A percentile compares a stretch with the other conserved stretches of the same genome.
Conservation (phyloP, 1,139 yeast species). For the Suhomyces anneliseae region DNA sequence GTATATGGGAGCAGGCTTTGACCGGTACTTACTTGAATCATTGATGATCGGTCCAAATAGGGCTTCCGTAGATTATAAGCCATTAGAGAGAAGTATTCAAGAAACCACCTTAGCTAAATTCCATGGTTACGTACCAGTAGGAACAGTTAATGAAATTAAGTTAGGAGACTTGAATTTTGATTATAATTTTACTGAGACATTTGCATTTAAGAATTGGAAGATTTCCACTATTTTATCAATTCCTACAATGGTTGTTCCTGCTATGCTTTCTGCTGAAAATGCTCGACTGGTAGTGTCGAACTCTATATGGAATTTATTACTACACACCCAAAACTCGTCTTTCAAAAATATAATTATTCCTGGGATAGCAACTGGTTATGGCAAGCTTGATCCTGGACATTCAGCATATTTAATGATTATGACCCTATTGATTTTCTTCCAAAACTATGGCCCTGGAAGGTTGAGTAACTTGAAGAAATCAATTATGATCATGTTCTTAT, state of each 20-base stretch:
- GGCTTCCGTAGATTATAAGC: slow-evolving; percentile 8
- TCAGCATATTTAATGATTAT: slow-evolving; percentile 24
- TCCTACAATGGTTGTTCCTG: slow-evolving; percentile 19
- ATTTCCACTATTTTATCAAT: slow-evolving; percentile 4
- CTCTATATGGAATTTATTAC: slow-evolving; percentile 24
- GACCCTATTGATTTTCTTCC: slow-evolving; percentile 19
- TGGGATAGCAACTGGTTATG: slow-evolving; percentile 32
- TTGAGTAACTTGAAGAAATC: slow-evolving; percentile 16
- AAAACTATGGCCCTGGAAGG: slow-evolving; percentile 4
- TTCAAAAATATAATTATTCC: slow-evolving; percentile 24
- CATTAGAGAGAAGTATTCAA: slow-evolving; percentile 19
- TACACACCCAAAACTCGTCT: slow-evolving; percentile 1
- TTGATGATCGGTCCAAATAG: slow-evolving; percentile 8
- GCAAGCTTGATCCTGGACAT: slow-evolving; percentile 18
- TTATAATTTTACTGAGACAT: slow-evolving; percentile 6
- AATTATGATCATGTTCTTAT: slow-evolving; percentile 19
- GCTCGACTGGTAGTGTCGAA: slow-evolving; percentile 14
- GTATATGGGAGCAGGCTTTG: slow-evolving; percentile 33
- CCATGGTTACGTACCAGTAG: slow-evolving; percentile 23
- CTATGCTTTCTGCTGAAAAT: slow-evolving; percentile 3
- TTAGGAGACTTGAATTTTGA: slow-evolving; percentile 14
- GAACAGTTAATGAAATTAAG: slow-evolving; percentile 16
- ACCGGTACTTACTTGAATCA: slow-evolving; percentile 21
- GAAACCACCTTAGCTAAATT: slow-evolving; percentile 12
- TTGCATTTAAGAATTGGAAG: slow-evolving; percentile 6